Evolutionary conservation across 768 basidiomycete species (phyloP).

Genomic region (Suillus discolor): DNA sequence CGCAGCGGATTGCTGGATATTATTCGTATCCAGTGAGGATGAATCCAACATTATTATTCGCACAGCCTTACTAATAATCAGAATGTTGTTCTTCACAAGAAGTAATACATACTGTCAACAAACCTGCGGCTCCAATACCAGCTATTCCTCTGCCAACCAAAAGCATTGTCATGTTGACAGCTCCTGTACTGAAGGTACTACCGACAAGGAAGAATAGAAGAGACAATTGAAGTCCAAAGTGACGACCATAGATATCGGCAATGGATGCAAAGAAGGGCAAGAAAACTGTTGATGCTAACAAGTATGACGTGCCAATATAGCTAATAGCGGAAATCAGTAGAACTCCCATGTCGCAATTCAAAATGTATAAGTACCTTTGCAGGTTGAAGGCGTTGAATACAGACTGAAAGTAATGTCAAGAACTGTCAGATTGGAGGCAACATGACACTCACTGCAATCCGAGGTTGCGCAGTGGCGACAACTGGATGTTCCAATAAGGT

Average conservation of each 20-base stretch:
- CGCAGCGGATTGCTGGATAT: conserved; percentile 42
- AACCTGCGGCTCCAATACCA: conserved; percentile 50
- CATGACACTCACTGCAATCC: conserved; percentile 44
- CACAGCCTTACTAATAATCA: conserved; percentile 33
- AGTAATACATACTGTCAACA: conserved; percentile 33
- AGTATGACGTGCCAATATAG: conserved; percentile 52
- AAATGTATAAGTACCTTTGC: conserved; percentile 23
- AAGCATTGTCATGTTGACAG: conserved; percentile 46
- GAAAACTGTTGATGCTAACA: conserved; percentile 55
- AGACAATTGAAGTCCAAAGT: conserved; percentile 47
- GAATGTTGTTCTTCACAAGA: not conserved
- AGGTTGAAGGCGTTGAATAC: conserved; percentile 31
- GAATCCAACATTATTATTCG: conserved; percentile 49
- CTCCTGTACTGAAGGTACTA: conserved; percentile 49
- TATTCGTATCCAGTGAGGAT: conserved; percentile 43
- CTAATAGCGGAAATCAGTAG: conserved; percentile 21
- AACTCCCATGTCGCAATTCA: not conserved
- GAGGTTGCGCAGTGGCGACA: conserved; percentile 53
- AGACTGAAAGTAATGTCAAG: conserved; percentile 20
- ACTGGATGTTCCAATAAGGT: conserved; percentile 29
- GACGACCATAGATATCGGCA: conserved; percentile 53
- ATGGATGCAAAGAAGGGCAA: conserved; percentile 52
- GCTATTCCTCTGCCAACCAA: conserved; percentile 50
- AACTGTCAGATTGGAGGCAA: not conserved
- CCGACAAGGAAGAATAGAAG: conserved; percentile 49